Conservation (phyloP, 495 filamentous ascomycete species). For the Jackrogersella minutella region DNA sequence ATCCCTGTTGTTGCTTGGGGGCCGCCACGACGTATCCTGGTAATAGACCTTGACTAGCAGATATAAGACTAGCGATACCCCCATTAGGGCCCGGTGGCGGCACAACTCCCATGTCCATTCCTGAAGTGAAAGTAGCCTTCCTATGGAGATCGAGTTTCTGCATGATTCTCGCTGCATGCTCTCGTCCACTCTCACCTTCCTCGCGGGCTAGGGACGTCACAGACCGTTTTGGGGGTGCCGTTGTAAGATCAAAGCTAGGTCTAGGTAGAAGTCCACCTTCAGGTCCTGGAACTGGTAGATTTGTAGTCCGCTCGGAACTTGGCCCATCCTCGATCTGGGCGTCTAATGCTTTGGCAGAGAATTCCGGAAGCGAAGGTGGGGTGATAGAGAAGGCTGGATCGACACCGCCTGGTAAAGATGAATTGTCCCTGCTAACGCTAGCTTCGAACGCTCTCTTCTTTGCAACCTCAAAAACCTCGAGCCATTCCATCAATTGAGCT, state of each 20-base stretch:
- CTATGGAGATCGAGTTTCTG: slow-evolving; percentile 91
- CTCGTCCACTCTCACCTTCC: slow-evolving; percentile 71
- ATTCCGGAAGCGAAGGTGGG: slow-evolving; percentile 85
- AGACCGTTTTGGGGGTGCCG: slow-evolving; percentile 54
- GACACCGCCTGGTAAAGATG: slow-evolving; percentile 64
- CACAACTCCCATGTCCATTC: slow-evolving; percentile 48
- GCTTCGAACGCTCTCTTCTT: slow-evolving; percentile 89
- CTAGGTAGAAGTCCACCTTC: slow-evolving; percentile 65
- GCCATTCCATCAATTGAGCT: slow-evolving; percentile 87
- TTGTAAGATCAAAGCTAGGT: slow-evolving; percentile 74
- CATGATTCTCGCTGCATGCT: slow-evolving; percentile 86
- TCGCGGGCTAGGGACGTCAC: slow-evolving; percentile 58
- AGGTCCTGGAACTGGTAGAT: slow-evolving; percentile 71
- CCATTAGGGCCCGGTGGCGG: slow-evolving; percentile 55
- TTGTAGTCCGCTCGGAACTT: slow-evolving; percentile 49
- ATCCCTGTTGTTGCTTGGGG: slow-evolving; percentile 42
- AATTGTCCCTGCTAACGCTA: slow-evolving; percentile 65
- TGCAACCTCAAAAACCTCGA: slow-evolving; percentile 88
- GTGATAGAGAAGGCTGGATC: slow-evolving; percentile 95
- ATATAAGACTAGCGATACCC: slow-evolving; percentile 88
- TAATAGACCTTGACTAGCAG: slow-evolving; percentile 81
- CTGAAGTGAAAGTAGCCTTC: slow-evolving; percentile 67
- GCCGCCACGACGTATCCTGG: slow-evolving; percentile 57
- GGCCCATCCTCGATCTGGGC: slow-evolving; percentile 63
- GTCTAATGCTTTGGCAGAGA: slow-evolving; percentile 79